Percentiles rank a stretch among this genome's conserved stretches.
These are phyloP conservation scores for Phytophthora macrochlamydospora DNA, from an alignment of 352 stramenopile species.

Conservation along the genomic window DNA sequence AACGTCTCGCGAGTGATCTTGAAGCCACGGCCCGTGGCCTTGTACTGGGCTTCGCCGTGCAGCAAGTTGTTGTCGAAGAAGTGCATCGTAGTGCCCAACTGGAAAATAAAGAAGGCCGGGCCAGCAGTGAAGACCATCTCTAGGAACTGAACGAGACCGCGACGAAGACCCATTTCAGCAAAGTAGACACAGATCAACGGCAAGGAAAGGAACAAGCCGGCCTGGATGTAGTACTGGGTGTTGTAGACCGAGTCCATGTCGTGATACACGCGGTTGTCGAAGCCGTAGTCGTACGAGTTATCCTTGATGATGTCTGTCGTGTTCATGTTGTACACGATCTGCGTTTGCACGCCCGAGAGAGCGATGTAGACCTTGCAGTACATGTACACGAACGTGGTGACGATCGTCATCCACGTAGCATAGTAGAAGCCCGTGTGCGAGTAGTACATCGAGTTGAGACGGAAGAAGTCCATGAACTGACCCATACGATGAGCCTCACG, in stretches of 20 bases:
- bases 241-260: conserved; percentile 76
- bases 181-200: conserved; percentile 84
- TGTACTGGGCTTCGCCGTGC: conserved; percentile 80
- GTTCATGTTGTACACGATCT: conserved; percentile 83
- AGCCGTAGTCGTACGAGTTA: conserved; percentile 52
- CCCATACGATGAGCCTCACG: conserved; percentile 86
- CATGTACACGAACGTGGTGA: conserved; percentile 90
- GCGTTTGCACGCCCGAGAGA: conserved; percentile 66
- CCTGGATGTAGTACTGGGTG: conserved; percentile 88
- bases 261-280: conserved; percentile 65
- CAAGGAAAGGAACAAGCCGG: conserved; percentile 79
- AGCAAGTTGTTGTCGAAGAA: conserved; percentile 88
- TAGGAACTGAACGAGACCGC: conserved; percentile 73
- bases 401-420: conserved; percentile 87
- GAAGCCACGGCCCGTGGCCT: conserved; percentile 81
- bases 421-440: conserved; percentile 89
- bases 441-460: conserved; percentile 88
- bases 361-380: conserved; percentile 86
- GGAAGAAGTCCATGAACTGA: conserved; percentile 89
- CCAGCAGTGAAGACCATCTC: conserved; percentile 82
- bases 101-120: conserved; percentile 82
- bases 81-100: conserved; percentile 85
- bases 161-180: conserved; percentile 71
- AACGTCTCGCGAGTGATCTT: conserved; percentile 87
- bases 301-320: conserved; percentile 66